Conservation (phyloP, 768 basidiomycete genomes). For the Russula lepida region DNA sequence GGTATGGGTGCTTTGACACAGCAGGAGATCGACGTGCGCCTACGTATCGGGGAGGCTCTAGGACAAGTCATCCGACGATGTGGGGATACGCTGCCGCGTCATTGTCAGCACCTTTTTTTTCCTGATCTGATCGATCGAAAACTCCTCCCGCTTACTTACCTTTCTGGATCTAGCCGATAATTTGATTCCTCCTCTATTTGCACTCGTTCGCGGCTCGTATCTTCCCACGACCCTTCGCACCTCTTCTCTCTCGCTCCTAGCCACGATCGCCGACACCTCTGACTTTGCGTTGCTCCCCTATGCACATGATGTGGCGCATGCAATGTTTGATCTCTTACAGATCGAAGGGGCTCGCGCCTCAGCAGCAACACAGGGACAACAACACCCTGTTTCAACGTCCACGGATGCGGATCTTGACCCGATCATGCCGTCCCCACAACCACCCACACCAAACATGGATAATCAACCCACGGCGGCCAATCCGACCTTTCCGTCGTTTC, state of each 20-base stretch:
- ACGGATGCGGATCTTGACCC: not conserved
- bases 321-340: slow-evolving; percentile 72
- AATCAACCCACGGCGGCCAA: slow-evolving; percentile 48
- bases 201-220: slow-evolving; percentile 46
- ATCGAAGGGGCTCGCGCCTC: slow-evolving; percentile 41
- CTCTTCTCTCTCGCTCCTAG: slow-evolving; percentile 62
- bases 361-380: not conserved
- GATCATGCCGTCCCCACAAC: too few species aligned
- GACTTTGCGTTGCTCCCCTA: slow-evolving; percentile 57
- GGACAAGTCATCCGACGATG: slow-evolving; percentile 65
- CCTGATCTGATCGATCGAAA: not conserved
- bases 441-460: slow-evolving; percentile 36
- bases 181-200: slow-evolving; percentile 65
- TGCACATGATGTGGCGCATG: slow-evolving; percentile 48
- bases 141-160: slow-evolving; percentile 19
- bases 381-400: not conserved
- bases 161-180: slow-evolving; percentile 44
- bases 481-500: slow-evolving; percentile 66
- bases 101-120: slow-evolving; percentile 42
- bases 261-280: slow-evolving; percentile 60
- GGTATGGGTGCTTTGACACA: slow-evolving; percentile 38
- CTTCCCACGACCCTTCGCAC: slow-evolving; percentile 68
- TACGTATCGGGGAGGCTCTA: slow-evolving; percentile 81
- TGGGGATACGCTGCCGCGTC: slow-evolving; percentile 56
- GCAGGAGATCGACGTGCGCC: slow-evolving; percentile 63